Evolutionary conservation across 73 alveolate species (phyloP).

Genomic region (Tetrahymena thermophila): DNA sequence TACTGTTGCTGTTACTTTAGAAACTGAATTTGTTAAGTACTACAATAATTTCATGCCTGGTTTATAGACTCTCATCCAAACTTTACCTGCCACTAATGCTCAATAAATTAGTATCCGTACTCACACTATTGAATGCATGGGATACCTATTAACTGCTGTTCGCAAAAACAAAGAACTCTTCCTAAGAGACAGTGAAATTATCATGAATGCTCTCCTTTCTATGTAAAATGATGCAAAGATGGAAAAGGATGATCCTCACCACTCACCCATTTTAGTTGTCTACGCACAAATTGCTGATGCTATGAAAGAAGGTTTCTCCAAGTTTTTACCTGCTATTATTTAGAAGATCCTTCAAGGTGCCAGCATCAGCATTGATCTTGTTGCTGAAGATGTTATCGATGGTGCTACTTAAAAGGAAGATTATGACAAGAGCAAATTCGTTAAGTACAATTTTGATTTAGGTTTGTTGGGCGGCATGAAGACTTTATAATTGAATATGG

Average conservation of each 20-base stretch:
- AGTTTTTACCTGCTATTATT: background rate
- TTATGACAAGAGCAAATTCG: background rate
- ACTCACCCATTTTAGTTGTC: slow-evolving; percentile 19
- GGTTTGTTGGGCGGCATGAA: slow-evolving; percentile 24
- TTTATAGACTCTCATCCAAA: slow-evolving; percentile 1
- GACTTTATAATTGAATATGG: slow-evolving; percentile 11
- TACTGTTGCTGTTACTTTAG: slow-evolving; percentile 9
- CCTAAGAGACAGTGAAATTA: background rate
- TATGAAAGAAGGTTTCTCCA: slow-evolving; percentile 14
- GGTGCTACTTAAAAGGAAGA: slow-evolving; percentile 1
- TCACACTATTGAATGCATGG: slow-evolving; percentile 27
- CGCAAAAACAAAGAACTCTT: slow-evolving; percentile 9
- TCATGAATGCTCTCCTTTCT: slow-evolving; percentile 2
- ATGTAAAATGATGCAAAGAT: slow-evolving; percentile 9
- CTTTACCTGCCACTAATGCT: background rate
- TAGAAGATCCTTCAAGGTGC: slow-evolving; percentile 17
- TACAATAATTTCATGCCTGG: slow-evolving; percentile 32
- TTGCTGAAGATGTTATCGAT: slow-evolving; percentile 15
- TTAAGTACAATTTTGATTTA: slow-evolving; percentile 35
- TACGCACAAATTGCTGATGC: slow-evolving; percentile 29
- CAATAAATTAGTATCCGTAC: slow-evolving; percentile 4
- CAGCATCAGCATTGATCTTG: slow-evolving; percentile 30
- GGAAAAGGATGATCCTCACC: slow-evolving; percentile 37
- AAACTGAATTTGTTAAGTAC: slow-evolving; percentile 22
- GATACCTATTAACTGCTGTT: slow-evolving; percentile 13